phyloP scores from a whole-genome alignment of 2,329 filamentous ascomycete genomes.

The Cladosporium sp. region DNA sequence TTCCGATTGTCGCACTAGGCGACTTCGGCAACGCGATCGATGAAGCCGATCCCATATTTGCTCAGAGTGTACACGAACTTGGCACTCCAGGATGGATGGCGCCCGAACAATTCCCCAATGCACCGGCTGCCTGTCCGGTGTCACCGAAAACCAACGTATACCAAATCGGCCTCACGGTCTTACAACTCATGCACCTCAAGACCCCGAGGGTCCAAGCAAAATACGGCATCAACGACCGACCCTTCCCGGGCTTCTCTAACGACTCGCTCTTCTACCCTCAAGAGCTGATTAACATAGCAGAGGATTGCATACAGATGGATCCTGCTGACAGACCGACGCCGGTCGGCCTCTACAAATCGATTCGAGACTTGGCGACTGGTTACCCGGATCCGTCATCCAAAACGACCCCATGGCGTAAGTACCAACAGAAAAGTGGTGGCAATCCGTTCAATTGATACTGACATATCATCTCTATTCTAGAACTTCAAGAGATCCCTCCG shows the following conservation, averaged over 20 bases:
- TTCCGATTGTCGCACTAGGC: background rate
- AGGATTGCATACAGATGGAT: background rate
- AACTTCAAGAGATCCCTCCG: background rate
- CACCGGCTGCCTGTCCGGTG: background rate
- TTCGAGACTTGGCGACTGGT: background rate
- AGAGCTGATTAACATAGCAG: background rate
- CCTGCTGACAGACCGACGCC: background rate
- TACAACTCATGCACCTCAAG: background rate
- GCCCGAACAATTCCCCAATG: background rate
- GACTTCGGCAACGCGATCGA: slow-evolving; percentile 12
- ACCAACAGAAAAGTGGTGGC: background rate
- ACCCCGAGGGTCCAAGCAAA: background rate
- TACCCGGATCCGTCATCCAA: background rate
- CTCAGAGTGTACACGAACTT: background rate
- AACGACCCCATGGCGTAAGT: background rate
- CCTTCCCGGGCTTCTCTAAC: background rate
- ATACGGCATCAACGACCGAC: background rate
- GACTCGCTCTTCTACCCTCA: background rate
- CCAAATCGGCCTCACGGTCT: background rate
- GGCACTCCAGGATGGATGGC: background rate
- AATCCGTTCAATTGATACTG: background rate
- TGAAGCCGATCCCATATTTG: too few relatives aligned
- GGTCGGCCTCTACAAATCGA: background rate
- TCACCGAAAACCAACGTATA: slow-evolving; percentile 2
- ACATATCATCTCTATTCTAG: background rate